Percentiles rank a stretch among this genome's conserved stretches.
Conservation (phyloP, 1,284 basidiomycete species). For the Wallemia ichthyophaga region DNA sequence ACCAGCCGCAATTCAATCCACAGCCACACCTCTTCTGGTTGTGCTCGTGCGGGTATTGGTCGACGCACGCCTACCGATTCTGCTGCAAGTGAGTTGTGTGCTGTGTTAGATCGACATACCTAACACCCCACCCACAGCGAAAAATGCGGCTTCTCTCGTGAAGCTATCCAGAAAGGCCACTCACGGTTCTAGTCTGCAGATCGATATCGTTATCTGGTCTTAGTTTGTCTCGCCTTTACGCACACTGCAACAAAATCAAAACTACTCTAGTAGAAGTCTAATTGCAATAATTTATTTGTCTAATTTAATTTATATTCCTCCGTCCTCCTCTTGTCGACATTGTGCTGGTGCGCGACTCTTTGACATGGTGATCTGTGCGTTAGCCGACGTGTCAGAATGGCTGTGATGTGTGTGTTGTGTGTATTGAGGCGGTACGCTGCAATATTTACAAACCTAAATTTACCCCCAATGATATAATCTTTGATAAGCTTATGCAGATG, state of each 20-base stretch:
- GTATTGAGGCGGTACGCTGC: too few species aligned
- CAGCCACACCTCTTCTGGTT: neutral
- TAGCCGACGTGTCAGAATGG: too few species aligned
- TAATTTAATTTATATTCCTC: neutral
- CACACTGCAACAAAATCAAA: neutral
- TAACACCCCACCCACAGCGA: neutral
- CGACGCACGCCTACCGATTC: neutral
- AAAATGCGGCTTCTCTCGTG: neutral
- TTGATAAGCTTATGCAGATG: too few species aligned
- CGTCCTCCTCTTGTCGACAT: too few species aligned
- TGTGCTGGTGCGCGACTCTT: too few species aligned
- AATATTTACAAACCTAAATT: too few species aligned
- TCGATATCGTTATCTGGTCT: too few species aligned
- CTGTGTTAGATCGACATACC: neutral
- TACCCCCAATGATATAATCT: too few species aligned
- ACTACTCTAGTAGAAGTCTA: neutral
- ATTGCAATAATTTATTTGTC: neutral
- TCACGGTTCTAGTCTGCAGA: neutral
- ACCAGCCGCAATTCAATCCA: neutral
- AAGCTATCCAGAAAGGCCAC: neutral
- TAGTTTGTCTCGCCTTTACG: too few species aligned
- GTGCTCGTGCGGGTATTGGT: neutral
- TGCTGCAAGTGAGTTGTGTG: neutral
- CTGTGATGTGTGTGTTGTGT: too few species aligned
- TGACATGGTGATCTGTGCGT: too few species aligned